phyloP scores from a whole-genome alignment of 441 rosid genomes.

The Mallotus japonicus region DNA sequence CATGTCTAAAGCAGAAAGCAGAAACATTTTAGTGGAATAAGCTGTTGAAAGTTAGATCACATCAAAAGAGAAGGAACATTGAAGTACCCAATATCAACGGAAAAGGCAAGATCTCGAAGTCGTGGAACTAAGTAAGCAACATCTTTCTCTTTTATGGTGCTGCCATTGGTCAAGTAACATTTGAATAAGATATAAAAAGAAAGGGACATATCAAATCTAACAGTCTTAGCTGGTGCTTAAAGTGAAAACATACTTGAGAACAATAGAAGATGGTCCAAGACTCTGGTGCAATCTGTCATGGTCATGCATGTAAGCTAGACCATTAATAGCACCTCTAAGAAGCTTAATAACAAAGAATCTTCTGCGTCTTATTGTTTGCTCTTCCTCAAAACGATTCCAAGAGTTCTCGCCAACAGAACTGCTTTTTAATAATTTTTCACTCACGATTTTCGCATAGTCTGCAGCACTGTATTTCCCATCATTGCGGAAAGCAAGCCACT shows the following conservation, averaged over 20 bases:
- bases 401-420: slow-evolving; percentile 34
- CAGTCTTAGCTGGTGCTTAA: slow-evolving; percentile 1
- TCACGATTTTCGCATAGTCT: slow-evolving; percentile 63
- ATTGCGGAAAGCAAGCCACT: slow-evolving; percentile 95
- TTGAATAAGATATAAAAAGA: slow-evolving; percentile 8
- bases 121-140: slow-evolving; percentile 72
- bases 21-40: background rate
- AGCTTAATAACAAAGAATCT: slow-evolving; percentile 57
- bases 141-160: slow-evolving; percentile 76
- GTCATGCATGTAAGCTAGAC: slow-evolving; percentile 82
- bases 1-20: background rate
- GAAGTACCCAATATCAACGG: slow-evolving; percentile 82
- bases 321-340: slow-evolving; percentile 71
- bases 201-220: slow-evolving; percentile 12
- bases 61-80: slow-evolving; percentile 15
- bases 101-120: slow-evolving; percentile 89
- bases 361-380: slow-evolving; percentile 49
- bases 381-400: slow-evolving; percentile 68
- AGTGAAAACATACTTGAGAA: slow-evolving; percentile 64
- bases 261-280: slow-evolving; percentile 89
- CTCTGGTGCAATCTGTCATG: slow-evolving; percentile 94
- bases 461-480: slow-evolving; percentile 84
- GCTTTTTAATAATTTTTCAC: slow-evolving; percentile 54
- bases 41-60: slow-evolving; percentile 6
- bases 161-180: slow-evolving; percentile 30